A percentile compares a stretch with the other conserved stretches of the same genome.
Conservation (phyloP, 192 early-diverging fungal species). For the Linnemannia hyalina region DNA sequence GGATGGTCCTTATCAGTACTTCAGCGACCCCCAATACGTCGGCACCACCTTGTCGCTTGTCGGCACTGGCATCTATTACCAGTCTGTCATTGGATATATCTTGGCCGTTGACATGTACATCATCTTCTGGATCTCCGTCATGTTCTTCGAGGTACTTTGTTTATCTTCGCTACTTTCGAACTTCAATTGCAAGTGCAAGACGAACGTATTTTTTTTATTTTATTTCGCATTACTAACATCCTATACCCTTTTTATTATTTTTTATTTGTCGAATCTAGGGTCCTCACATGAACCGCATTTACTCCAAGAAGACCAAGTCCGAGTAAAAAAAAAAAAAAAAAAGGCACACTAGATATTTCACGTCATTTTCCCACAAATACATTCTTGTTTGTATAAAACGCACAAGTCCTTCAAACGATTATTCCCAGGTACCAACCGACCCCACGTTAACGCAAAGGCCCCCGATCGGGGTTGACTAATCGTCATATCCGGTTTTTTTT, state of each 20-base stretch:
- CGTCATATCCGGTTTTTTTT: too few relatives aligned
- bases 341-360: neutral
- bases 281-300: constrained; percentile 54
- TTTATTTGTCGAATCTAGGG: constrained; percentile 22
- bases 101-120: constrained; percentile 62
- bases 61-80: constrained; percentile 65
- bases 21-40: constrained; percentile 71
- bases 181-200: neutral
- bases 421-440: neutral
- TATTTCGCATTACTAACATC: neutral
- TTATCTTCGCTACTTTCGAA: too few relatives aligned
- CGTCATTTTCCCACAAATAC: neutral
- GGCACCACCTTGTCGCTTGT: constrained; percentile 67
- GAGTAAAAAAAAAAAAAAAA: constrained; percentile 43
- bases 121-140: constrained; percentile 66
- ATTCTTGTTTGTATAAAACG: neutral
- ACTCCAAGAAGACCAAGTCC: constrained; percentile 40
- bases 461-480: neutral
- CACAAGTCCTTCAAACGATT: neutral
- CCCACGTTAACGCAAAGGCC: neutral
- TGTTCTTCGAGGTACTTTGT: constrained; percentile 62
- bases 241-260: neutral
- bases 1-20: constrained; percentile 64
- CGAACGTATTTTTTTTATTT: too few relatives aligned
- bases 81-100: constrained; percentile 63